A percentile compares a stretch with the other conserved stretches of the same genome.
These are phyloP conservation scores for Candida methanosorbosa DNA, from an alignment of 805 yeast species.

Conservation along the genomic window DNA sequence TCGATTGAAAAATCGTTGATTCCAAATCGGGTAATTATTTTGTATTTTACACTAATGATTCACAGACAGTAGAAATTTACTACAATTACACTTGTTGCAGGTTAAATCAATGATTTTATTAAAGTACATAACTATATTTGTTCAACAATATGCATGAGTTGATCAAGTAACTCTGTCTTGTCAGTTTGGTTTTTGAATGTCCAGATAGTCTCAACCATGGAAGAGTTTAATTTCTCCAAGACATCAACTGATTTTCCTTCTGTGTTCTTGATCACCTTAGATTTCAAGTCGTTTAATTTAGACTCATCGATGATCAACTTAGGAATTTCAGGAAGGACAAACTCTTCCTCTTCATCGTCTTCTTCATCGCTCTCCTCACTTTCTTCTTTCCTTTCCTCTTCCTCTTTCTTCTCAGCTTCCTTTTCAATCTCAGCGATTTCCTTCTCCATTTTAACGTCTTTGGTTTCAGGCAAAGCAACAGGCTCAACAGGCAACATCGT, in stretches of 20 bases:
- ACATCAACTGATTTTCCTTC: slow-evolving; percentile 37
- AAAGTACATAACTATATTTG: no score
- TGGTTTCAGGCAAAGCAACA: slow-evolving; percentile 4
- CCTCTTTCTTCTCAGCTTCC: slow-evolving; percentile 6
- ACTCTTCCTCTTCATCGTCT: slow-evolving; percentile 12
- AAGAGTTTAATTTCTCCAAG: slow-evolving; percentile 58
- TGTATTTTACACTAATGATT: no score
- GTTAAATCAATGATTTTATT: no score
- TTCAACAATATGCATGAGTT: no score
- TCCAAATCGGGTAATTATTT: no score
- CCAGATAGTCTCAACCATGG: slow-evolving; percentile 69
- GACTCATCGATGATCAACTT: slow-evolving; percentile 24
- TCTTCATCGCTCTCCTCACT: slow-evolving; percentile 3
- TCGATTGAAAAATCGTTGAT: no score
- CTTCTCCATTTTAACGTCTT: no score
- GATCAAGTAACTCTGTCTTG: slow-evolving; percentile 28
- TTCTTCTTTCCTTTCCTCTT: slow-evolving; percentile 6
- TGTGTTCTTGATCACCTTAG: slow-evolving; percentile 29
- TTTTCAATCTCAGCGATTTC: slow-evolving; percentile 8
- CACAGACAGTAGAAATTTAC: no score
- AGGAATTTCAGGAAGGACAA: slow-evolving; percentile 15
- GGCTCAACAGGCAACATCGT: slow-evolving; percentile 7
- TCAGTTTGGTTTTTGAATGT: slow-evolving; percentile 43
- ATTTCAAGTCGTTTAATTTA: slow-evolving; percentile 19
- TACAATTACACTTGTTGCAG: no score